Base-by-base conservation (phyloP, 495 filamentous ascomycete species). In the Hypomontagnella submonticulosa region DNA sequence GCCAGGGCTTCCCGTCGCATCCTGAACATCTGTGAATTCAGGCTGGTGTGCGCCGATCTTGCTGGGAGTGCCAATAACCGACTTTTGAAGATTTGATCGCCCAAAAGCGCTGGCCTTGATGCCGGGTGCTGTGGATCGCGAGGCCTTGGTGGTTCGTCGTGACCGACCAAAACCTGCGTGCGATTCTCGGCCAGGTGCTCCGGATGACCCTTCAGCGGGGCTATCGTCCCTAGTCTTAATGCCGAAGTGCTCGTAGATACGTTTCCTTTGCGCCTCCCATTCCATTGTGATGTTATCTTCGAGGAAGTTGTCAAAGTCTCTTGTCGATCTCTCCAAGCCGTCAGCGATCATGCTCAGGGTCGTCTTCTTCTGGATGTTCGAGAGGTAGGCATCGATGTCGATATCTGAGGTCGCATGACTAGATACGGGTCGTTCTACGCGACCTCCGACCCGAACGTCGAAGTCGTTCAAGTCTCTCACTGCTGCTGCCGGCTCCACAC, bases 211-310 rank as follows among this genome's bases (percentile, higher is more conserved):
- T 60, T 77, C 66, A 53, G 73, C 71, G 50, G 77, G 65, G 23
- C 72, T 48, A 7, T 82, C 80, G 41, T 88, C 84, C 63, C 82
- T 86, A 6, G 88, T 82, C 58, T 84, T 89, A 38, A 99, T 89
- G 6, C 95, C 95, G 73, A 99, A 98, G 72, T 99, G 95, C 69
- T 97, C 87, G 73, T 97, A 97, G 51, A 98, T 97, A 52, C 88
- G 87, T 72, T 89, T 90, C 36, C 93, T 88, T 77, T 98, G 95
- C 4, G 89, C 87, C 55, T 98, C 92, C 94, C 94, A 98, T 74
- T 97, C 91, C 81, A 95, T 88, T 6, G 92, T 91, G 5, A 97
- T 89, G 71, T 95, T 94, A 65, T 96, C 93, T 72, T 97, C 95
- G 42, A 99, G 78, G 74, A 96, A 97, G 37, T 83, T 75, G 72